phyloP scores from a whole-genome alignment of 495 filamentous ascomycete genomes.

The Penicilliopsis zonata region DNA sequence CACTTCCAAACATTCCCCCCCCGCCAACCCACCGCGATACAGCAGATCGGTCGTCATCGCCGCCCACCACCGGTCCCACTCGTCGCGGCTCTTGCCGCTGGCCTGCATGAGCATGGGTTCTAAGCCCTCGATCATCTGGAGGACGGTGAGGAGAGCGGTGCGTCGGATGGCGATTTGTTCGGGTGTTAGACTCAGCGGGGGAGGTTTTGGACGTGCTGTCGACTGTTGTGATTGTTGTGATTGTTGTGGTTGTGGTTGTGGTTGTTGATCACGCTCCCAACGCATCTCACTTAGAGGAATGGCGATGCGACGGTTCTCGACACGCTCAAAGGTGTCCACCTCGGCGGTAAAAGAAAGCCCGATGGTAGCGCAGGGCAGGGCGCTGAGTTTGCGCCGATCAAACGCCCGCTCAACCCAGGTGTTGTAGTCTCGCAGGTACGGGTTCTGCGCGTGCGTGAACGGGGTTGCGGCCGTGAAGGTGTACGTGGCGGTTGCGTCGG shows the following conservation, averaged over 20 bases:
- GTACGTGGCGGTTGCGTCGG: slow-evolving; percentile 62
- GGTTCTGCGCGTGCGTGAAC: slow-evolving; percentile 64
- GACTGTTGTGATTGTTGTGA: slow-evolving; percentile 22
- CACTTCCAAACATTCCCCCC: slow-evolving; percentile 84
- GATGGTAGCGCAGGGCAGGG: slow-evolving; percentile 70
- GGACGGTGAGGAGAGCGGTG: slow-evolving; percentile 69
- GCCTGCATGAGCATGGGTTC: slow-evolving; percentile 74
- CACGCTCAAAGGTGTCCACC: slow-evolving; percentile 53
- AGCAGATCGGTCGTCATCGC: slow-evolving; percentile 78
- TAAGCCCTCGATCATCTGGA: slow-evolving; percentile 77
- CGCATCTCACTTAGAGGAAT: slow-evolving; percentile 77
- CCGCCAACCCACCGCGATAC: slow-evolving; percentile 62
- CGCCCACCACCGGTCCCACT: slow-evolving; percentile 86
- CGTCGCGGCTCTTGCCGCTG: slow-evolving; percentile 75
- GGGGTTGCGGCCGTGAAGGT: slow-evolving; percentile 72
- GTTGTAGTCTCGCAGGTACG: slow-evolving; percentile 76
- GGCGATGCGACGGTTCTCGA: slow-evolving; percentile 65
- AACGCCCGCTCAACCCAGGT: slow-evolving; percentile 67
- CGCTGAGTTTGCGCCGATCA: slow-evolving; percentile 54
- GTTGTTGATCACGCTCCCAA: slow-evolving; percentile 64
- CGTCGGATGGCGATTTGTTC: slow-evolving; percentile 65
- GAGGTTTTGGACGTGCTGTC: slow-evolving; percentile 25
- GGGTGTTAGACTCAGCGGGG: slow-evolving; percentile 53
- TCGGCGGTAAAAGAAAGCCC: slow-evolving; percentile 72
- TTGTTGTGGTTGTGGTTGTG: slow-evolving; percentile 23